Evolutionary conservation across 75 land plant genomes (phyloP).

Genomic region (Selaginella moellendorffii): DNA sequence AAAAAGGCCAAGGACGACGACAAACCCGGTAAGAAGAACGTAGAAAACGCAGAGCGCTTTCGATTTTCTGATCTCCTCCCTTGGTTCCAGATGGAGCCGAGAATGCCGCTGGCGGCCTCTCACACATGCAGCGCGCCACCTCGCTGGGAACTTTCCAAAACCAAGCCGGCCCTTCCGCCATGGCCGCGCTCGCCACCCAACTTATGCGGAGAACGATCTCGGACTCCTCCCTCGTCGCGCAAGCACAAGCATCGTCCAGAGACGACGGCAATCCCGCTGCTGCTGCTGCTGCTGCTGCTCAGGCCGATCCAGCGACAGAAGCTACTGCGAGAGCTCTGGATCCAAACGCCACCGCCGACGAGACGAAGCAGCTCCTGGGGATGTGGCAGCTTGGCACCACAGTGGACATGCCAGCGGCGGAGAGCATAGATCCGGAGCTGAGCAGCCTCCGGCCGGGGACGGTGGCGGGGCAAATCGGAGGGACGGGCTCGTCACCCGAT

Average conservation of each 20-base stretch:
- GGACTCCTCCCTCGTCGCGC: background rate
- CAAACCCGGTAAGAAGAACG: conserved; percentile 1
- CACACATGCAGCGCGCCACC: background rate
- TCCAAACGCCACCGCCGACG: background rate
- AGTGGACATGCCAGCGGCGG: background rate
- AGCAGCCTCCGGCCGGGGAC: background rate
- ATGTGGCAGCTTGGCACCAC: conserved; percentile 5
- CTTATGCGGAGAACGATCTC: background rate
- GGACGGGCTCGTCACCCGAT: conserved; percentile 3
- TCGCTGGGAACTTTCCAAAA: background rate
- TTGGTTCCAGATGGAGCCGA: background rate
- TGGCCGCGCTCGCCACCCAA: background rate
- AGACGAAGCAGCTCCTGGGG: background rate
- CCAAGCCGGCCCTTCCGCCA: background rate
- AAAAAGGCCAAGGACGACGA: background rate
- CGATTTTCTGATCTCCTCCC: too few species aligned
- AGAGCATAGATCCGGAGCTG: background rate
- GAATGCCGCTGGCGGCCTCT: background rate
- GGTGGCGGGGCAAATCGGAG: background rate
- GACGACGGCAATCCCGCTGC: too few species aligned
- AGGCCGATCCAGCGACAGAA: background rate
- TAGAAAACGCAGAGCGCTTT: too few species aligned
- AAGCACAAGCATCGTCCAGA: too few species aligned
- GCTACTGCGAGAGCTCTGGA: background rate
- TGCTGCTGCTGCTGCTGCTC: too few species aligned